A percentile compares a stretch with the other conserved stretches of the same genome.
Evolutionary conservation across 345 rosid genomes (phyloP).

Genomic region (Syzygium oleosum): DNA sequence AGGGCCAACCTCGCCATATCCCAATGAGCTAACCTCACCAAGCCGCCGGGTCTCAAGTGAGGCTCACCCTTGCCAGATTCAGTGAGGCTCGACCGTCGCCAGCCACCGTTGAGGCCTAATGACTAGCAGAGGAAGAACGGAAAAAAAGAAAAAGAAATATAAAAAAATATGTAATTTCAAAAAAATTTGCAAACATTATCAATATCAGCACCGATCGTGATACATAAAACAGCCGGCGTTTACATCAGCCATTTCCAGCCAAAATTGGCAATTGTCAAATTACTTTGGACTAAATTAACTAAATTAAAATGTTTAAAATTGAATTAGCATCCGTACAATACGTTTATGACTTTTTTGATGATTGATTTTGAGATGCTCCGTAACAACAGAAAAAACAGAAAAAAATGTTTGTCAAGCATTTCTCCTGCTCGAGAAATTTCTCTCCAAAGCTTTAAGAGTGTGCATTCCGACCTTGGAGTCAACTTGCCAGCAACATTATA

Average conservation of each 20-base stretch:
- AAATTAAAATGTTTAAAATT: not conserved
- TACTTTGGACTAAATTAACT: too few relatives aligned
- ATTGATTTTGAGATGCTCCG: not conserved
- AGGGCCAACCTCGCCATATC: too few relatives aligned
- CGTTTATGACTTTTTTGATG: too few relatives aligned
- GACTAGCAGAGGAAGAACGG: not conserved
- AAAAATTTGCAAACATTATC: too few relatives aligned
- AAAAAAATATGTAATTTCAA: too few relatives aligned
- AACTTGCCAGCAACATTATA: not conserved
- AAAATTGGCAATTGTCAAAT: not conserved
- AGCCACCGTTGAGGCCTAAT: rapidly evolving
- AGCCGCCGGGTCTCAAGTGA: too few relatives aligned
- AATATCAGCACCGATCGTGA: not conserved
- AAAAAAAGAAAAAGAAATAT: too few relatives aligned
- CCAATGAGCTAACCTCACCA: too few relatives aligned
- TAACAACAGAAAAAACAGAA: not conserved
- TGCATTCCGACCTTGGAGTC: not conserved
- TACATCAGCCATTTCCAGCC: rapidly evolving
- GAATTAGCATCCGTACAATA: not conserved
- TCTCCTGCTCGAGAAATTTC: not conserved
- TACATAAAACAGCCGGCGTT: rapidly evolving
- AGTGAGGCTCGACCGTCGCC: not conserved
- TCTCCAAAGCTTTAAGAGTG: not conserved
- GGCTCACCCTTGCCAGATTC: too few relatives aligned
- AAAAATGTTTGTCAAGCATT: not conserved